Evolutionary conservation across 306 rosid species (phyloP), one percentile per base, ranked within the genome.

Genomic region (Quillaja saponaria): DNA sequence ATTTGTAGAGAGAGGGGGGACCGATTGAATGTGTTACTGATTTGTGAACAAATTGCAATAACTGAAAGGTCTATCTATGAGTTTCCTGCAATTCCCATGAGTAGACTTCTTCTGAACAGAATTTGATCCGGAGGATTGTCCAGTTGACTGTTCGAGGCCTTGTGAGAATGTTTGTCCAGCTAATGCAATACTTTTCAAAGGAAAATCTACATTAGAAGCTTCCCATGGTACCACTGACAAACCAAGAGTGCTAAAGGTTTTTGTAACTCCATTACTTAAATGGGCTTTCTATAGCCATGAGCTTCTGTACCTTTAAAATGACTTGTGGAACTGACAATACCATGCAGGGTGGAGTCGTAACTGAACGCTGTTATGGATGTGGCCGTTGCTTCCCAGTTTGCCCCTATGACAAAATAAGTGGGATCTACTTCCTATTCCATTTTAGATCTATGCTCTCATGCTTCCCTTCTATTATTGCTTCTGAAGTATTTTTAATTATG

Each of bases 371-470:
- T 61, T 91, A 91, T 71, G 97, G 97, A 21, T 91, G 97, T 61
- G 96, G 97, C 21, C 96, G 95, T 33, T 91, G 97, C 82, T 73
- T 81, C 68, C 97, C 97, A n/a, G 77, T 87, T 61, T 91, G 97
- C 72, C 97, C 97, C 44, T 91, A 81, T 11, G 96, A 91, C 67
- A 80, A 85, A 80, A 91, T 91, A 80, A 91, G 97, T 91, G 63
- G 3, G 77, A 58, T 14, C 35, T 37, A n/a, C n/a, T 56, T 63
- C 61, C 38, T 18, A 31, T 58, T 73, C 55, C 25, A 55, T 34
- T 21, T 46, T 37, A 39, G 53, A 56, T 51, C 61, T 47, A 17
- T 55, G 59, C 18, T 69, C 68, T 8, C 61, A 51, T n/a, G 18
- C 25, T 72, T 58, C 54, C 31, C 49, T 55, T 49, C 25, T 40